Base-by-base conservation (phyloP, 805 yeast genomes). In the Groenewaldozyma tartarivorans region DNA sequence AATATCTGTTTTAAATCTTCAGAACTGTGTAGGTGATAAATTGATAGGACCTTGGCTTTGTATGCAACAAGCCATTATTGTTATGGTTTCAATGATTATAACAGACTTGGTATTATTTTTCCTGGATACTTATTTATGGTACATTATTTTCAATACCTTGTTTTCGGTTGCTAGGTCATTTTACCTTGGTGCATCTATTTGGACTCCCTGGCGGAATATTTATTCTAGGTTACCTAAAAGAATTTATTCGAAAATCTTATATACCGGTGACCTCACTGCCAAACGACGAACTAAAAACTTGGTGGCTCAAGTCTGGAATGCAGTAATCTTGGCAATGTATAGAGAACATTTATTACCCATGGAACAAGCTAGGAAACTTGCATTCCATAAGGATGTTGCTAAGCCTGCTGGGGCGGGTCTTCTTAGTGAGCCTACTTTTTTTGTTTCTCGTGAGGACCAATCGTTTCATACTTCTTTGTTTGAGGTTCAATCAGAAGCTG, bases 141-240 rank as follows among this genome's bases (percentile, higher is more conserved):
- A 90, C 74, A 88, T 92, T 70, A 72, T 92, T 55, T 79, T 83
- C 63, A 92, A 90, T 76, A 81, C 95, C 65, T 75, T 86, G 52
- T 87, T 85, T 77, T 90, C 97, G 46, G 86, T 92, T 57, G 96
- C 95, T 54, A 84, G 96, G 63, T 90, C 97, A 13, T 92, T 92
- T 75, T 92, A 90, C 74, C 75, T 92, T 63, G 98, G 99, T 80
- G 87, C 90, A 55, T 92, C 98, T 38, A 90, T 92, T 51, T 78
- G 88, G 72, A 90, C 98, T 31, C 99, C 99, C 49, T 92, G 99
- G 99, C 83, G 97, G 77, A 92, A 92, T 63, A 88, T 92, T 54
- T 92, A 88, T 73, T 80, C 96, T 75, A 18, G 87, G 38, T 61
- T 86, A 21, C 94, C 95, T 1, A 77, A 79, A 51, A 67, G 94